Percentiles rank a stretch among this genome's conserved stretches.
Conservation (phyloP, 257 asterid species). For the Sherardia arvensis region DNA sequence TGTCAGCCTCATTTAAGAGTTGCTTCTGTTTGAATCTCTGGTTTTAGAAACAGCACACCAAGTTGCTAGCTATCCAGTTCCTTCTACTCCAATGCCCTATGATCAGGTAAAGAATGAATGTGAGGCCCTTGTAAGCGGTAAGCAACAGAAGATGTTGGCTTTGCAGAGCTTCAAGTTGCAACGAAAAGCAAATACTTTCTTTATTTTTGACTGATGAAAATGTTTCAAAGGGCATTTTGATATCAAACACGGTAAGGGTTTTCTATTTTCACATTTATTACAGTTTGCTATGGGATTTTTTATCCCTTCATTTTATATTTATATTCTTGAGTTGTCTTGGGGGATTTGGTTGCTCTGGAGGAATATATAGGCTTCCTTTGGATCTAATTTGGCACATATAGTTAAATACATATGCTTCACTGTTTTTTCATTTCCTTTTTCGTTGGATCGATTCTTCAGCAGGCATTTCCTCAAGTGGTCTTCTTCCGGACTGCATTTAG, state of each 20-base stretch:
- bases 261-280: not conserved
- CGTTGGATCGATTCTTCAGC: too few species aligned
- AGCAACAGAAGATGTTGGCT: constrained; percentile 38
- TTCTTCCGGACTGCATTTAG: too few species aligned
- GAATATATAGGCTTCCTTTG: not conserved
- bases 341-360: not conserved
- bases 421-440: too few species aligned
- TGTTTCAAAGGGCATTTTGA: constrained; percentile 9
- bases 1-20: not conserved
- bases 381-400: too few species aligned
- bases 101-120: constrained; percentile 43
- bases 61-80: constrained; percentile 36
- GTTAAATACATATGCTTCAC: not conserved
- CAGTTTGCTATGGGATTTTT: not conserved
- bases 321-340: not conserved
- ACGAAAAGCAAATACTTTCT: constrained; percentile 25
- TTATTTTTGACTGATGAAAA: constrained; percentile 17
- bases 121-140: constrained; percentile 42
- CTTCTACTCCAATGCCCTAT: constrained; percentile 35
- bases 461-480: too few species aligned
- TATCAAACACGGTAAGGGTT: constrained; percentile 16
- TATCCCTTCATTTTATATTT: not conserved
- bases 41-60: constrained; percentile 39
- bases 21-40: constrained; percentile 7
- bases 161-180: constrained; percentile 38